Percentiles rank a stretch among this genome's conserved stretches.
phyloP scores from a whole-genome alignment of 495 filamentous ascomycete species.

The Talaromyces thailandensis region DNA sequence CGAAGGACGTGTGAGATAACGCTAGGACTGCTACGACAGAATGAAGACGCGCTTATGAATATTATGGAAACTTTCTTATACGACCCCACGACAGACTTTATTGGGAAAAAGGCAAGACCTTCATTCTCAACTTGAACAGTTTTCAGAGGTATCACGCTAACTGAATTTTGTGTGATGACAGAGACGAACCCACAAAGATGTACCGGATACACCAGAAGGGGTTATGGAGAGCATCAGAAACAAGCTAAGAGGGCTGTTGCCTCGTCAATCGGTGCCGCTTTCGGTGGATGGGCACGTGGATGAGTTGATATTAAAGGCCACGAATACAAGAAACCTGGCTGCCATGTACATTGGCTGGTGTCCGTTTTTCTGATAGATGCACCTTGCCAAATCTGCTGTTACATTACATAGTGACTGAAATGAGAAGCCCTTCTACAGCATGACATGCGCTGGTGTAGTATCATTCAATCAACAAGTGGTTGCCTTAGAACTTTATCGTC shows the following conservation, averaged over 20 bases:
- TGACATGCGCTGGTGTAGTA: neutral
- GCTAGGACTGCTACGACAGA: constrained; percentile 71
- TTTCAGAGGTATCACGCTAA: constrained; percentile 13
- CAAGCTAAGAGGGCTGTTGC: constrained; percentile 78
- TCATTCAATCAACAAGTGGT: neutral
- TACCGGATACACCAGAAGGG: constrained; percentile 78
- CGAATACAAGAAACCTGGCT: constrained; percentile 63
- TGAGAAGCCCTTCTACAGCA: neutral
- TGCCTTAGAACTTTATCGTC: neutral
- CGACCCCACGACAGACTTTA: constrained; percentile 91
- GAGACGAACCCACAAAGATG: constrained; percentile 48
- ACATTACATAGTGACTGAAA: neutral
- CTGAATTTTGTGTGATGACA: constrained; percentile 13
- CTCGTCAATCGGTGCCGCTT: constrained; percentile 78
- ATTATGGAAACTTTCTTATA: constrained; percentile 94
- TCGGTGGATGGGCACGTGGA: constrained; percentile 95
- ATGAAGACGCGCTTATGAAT: constrained; percentile 94
- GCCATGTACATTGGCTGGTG: constrained; percentile 99
- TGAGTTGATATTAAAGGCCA: constrained; percentile 78
- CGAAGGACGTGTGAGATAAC: constrained; percentile 85
- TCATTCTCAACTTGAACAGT: neutral
- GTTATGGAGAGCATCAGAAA: constrained; percentile 82
- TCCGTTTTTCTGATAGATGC: constrained; percentile 61
- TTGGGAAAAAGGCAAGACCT: constrained; percentile 54
- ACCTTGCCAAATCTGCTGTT: neutral